These are phyloP conservation scores for Lomentospora prolificans DNA, from an alignment of 2,329 filamentous ascomycete genomes.

Conservation along the genomic window DNA sequence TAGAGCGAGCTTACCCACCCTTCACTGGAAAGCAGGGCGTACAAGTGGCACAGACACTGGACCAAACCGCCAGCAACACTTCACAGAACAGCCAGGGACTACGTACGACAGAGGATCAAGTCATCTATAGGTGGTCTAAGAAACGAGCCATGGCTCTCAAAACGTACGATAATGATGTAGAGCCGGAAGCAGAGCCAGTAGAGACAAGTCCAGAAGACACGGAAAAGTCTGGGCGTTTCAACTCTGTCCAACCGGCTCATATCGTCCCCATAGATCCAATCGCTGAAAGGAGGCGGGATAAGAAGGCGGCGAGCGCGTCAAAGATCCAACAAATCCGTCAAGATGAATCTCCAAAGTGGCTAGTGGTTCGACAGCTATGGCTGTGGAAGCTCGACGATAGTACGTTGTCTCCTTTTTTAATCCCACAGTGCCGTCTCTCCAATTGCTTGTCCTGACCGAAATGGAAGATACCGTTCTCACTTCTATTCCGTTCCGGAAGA, in stretches of 20 bases:
- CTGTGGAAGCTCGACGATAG: constrained; percentile 15
- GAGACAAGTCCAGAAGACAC: not conserved
- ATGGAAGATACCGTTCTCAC: constrained; percentile 12
- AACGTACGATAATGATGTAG: not conserved
- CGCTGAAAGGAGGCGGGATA: not conserved
- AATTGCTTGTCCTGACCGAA: constrained; percentile 3
- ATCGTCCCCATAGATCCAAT: not conserved
- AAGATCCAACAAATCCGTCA: constrained; percentile 6
- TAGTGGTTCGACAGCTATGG: constrained; percentile 14
- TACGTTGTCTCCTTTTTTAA: not conserved
- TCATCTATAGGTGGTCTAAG: constrained; percentile 10
- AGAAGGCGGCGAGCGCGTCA: not conserved
- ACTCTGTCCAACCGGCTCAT: not conserved
- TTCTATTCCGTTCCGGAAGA: constrained; percentile 10
- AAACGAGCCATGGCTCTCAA: not conserved
- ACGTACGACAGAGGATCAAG: constrained; percentile 8
- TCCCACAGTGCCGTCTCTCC: too few species aligned
- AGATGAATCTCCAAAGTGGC: constrained; percentile 1
- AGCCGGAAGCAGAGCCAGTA: too few species aligned
- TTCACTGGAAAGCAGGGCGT: constrained; percentile 7
- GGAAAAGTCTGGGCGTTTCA: not conserved
- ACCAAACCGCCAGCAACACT: constrained; percentile 10
- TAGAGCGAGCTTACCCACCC: constrained; percentile 5
- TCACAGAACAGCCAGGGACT: not conserved
- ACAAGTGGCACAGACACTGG: constrained; percentile 9